Evolutionary conservation across 2,329 filamentous ascomycete genomes (phyloP), one percentile per base, ranked within the genome.

Genomic region (Microdochium trichocladiopsis): DNA sequence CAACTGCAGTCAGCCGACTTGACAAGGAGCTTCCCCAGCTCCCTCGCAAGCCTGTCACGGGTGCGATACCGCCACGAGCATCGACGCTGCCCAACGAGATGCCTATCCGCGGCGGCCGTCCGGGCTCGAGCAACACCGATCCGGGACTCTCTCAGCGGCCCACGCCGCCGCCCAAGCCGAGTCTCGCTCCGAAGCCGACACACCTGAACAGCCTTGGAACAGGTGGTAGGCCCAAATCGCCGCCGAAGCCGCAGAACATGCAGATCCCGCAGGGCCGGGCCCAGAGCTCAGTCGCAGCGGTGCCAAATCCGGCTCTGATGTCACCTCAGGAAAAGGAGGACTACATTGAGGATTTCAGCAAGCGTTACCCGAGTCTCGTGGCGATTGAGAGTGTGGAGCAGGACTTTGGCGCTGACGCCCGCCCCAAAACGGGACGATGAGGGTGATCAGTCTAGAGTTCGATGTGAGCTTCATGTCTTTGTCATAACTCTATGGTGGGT

Each of bases 341-440:
- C 59, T 86, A 86, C 61, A 67, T 86, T 47, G 69, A 72, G 54
- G 69, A 89, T 63, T 96, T 97, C 66, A 86, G 85, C 55, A 91
- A 91, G 69, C 78, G 90, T 53, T 96, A 91, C 69, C 93, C 93
- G 1, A 95, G 88, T 65, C 72, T 97, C 53, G 86, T 84, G 52
- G 82, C 90, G 10, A 81, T 96, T 59, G 92, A 96, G 72, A 88
- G 93, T 84, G 87, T 90, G n/a, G 88, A 94, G 71, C 82, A 84
- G 55, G 87, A 80, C 51, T 65, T 79, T 53, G 70, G 66, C 10
- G 71, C 66, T 16, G 72, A 71, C 57, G 65, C 60, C 11, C 63
- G 58, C 9, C 59, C 53, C 50, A 57, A 58, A 52, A 49, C 43
- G 18, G 52, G 50, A 21, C 50, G 53, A 12, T 57, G 48, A 37